Evolutionary conservation across 768 basidiomycete genomes (phyloP), one percentile per base, ranked within the genome.

Genomic region (Termitomyces sp.): DNA sequence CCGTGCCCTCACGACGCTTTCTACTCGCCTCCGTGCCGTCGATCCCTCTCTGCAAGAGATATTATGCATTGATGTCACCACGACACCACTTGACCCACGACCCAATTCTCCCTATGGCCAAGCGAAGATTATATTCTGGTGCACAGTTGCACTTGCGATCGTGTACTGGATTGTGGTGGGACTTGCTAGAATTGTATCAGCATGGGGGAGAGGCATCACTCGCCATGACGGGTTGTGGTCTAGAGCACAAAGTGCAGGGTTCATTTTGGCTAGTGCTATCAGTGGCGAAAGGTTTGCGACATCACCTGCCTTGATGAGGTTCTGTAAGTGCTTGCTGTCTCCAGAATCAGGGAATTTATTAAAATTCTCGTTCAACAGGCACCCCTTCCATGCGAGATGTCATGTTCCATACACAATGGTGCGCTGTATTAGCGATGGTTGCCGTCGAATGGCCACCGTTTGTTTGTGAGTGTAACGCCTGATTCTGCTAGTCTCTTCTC

Each of bases 361-460:
- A 55, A 60, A 36, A 59, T n/a, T 63, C 52, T 59, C 60, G 45
- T 49, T 5, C 60, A 94, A 48, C 3, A 94, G 94, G 88, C 63
- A 96, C 97, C 0, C 96, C 97, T 2, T 92, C 93, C 6, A 74
- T 95, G 73, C 79, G 94, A 54, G 97, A 99, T 70, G 81, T 99
- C 52, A 81, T 98, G 51, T 90, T 93, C 70, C 93, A 95, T 66
- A 90, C 94, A 0, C 94, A 97, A 63, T 98, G 91, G 89, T 92
- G 89, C 69, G 82, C 92, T 41, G 82, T 87, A 33, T 76, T 99
- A 14, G 86, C 85, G 33, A 95, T 97, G 90, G 86, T 98, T 54
- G 92, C 96, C 35, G 93, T 98, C 22, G 81, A 92, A 68, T 99
- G 96, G 96, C 96, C 97, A 0, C 76, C 79, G 16, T 98, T 95